phyloP scores from a whole-genome alignment of 2,329 filamentous ascomycete genomes.

The Emmonsiellopsis sp. region DNA sequence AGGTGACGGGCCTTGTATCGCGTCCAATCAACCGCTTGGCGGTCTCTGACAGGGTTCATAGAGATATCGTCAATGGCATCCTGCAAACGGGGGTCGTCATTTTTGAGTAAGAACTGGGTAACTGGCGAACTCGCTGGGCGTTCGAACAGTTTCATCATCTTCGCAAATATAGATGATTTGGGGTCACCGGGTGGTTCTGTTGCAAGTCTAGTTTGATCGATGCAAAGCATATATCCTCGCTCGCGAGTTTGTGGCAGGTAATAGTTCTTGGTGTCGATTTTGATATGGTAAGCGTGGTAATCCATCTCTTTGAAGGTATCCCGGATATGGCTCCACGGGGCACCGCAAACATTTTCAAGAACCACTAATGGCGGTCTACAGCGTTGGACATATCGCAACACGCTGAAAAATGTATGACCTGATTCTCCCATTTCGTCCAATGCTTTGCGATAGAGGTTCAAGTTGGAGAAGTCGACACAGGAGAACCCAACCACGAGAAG shows the following conservation, averaged over 20 bases:
- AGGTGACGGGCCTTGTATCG: slow-evolving; percentile 52
- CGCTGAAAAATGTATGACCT: slow-evolving; percentile 52
- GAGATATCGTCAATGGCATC: slow-evolving; percentile 42
- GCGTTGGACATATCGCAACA: slow-evolving; percentile 47
- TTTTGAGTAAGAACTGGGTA: slow-evolving; percentile 50
- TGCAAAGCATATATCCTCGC: slow-evolving; percentile 50
- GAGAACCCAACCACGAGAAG: slow-evolving; percentile 63
- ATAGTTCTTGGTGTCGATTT: slow-evolving; percentile 59
- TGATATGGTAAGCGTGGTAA: slow-evolving; percentile 44
- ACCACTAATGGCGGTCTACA: slow-evolving; percentile 55
- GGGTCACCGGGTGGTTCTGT: slow-evolving; percentile 13
- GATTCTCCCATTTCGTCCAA: slow-evolving; percentile 53
- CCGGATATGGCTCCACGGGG: slow-evolving; percentile 50
- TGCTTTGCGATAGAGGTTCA: slow-evolving; percentile 50
- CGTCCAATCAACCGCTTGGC: slow-evolving; percentile 22
- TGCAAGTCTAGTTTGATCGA: slow-evolving; percentile 30
- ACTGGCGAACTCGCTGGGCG: slow-evolving; percentile 54
- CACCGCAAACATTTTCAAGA: slow-evolving; percentile 59
- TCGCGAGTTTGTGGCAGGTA: slow-evolving; percentile 63
- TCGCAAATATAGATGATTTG: slow-evolving; percentile 34
- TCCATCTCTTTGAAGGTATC: slow-evolving; percentile 38
- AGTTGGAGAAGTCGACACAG: slow-evolving; percentile 62
- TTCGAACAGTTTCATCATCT: slow-evolving; percentile 38
- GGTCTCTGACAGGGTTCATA: slow-evolving; percentile 12
- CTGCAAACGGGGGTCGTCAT: slow-evolving; percentile 46